These are phyloP conservation scores for Aureobasidium mangrovei DNA, from an alignment of 2,329 filamentous ascomycete species.

Conservation along the genomic window DNA sequence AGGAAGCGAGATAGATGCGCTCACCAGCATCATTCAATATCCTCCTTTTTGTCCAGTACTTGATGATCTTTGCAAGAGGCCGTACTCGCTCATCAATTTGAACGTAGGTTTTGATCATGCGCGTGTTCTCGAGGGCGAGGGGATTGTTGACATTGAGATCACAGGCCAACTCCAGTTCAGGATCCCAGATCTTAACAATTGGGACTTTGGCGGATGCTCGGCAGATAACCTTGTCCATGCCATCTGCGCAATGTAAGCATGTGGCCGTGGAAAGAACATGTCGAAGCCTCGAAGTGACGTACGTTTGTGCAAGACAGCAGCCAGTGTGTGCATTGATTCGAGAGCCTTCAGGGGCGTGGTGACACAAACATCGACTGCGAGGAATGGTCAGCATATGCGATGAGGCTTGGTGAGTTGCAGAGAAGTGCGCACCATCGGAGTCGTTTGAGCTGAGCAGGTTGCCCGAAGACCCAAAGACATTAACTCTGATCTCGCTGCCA, in stretches of 20 bases:
- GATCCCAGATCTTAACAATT: conserved; percentile 98
- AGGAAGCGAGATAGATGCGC: conserved; percentile 25
- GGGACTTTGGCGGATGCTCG: conserved; percentile 92
- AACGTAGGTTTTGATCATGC: conserved; percentile 96
- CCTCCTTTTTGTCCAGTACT: conserved; percentile 90
- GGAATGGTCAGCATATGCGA: conserved; percentile 20
- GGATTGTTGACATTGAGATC: conserved; percentile 99
- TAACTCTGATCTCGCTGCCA: conserved; percentile 77
- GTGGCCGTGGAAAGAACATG: not conserved
- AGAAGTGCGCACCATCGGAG: conserved; percentile 66
- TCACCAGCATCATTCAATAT: conserved; percentile 93
- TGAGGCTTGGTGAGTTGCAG: not conserved
- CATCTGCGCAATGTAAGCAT: conserved; percentile 49
- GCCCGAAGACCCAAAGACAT: conserved; percentile 95
- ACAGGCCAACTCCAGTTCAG: conserved; percentile 77
- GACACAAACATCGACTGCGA: conserved; percentile 88
- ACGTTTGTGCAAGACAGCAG: conserved; percentile 77
- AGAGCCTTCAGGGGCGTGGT: conserved; percentile 81
- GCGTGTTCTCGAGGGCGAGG: conserved; percentile 85
- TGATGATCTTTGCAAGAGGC: conserved; percentile 90
- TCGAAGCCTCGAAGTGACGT: conserved; percentile 34
- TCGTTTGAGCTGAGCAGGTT: conserved; percentile 91
- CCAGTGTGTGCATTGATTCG: conserved; percentile 84
- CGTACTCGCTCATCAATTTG: conserved; percentile 85
- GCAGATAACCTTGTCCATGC: conserved; percentile 94